A percentile compares a stretch with the other conserved stretches of the same genome.
These are phyloP conservation scores for Tetracladium setigerum DNA, from an alignment of 495 filamentous ascomycete species.

Conservation along the genomic window DNA sequence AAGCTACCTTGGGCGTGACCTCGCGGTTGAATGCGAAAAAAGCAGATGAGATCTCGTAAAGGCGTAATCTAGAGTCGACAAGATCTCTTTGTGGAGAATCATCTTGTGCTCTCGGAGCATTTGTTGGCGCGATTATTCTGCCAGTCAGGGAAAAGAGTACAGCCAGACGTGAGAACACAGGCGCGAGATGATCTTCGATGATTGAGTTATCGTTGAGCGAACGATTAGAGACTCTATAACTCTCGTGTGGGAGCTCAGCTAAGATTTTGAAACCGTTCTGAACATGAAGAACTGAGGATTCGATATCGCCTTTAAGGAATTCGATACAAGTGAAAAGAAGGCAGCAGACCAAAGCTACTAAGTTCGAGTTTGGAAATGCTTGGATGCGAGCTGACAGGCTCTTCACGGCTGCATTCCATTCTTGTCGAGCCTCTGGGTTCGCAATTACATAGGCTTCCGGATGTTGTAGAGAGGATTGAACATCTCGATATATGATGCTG, in stretches of 20 bases:
- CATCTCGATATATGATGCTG: slow-evolving; percentile 22
- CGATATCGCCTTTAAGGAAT: slow-evolving; percentile 38
- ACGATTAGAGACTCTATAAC: slow-evolving; percentile 1
- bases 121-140: slow-evolving; percentile 6
- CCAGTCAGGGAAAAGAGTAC: slow-evolving; percentile 8
- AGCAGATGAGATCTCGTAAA: slow-evolving; percentile 4
- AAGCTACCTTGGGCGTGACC: slow-evolving; percentile 4
- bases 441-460: slow-evolving; percentile 19
- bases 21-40: slow-evolving; percentile 7
- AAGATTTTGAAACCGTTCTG: slow-evolving; percentile 33
- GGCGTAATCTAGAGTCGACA: slow-evolving; percentile 4
- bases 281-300: slow-evolving; percentile 37
- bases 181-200: slow-evolving; percentile 8
- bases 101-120: slow-evolving; percentile 7
- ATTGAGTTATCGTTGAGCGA: slow-evolving; percentile 5
- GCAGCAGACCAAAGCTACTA: slow-evolving; percentile 42
- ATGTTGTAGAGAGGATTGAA: slow-evolving; percentile 8
- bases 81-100: slow-evolving; percentile 6
- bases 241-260: slow-evolving; percentile 4
- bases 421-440: slow-evolving; percentile 21
- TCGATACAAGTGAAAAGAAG: slow-evolving; percentile 49
- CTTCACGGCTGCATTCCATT: slow-evolving; percentile 36
- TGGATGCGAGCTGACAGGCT: slow-evolving; percentile 24
- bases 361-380: slow-evolving; percentile 4
- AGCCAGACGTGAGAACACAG: slow-evolving; percentile 11